Base-by-base conservation (phyloP, 1,284 basidiomycete genomes). In the Malassezia pachydermatis region DNA sequence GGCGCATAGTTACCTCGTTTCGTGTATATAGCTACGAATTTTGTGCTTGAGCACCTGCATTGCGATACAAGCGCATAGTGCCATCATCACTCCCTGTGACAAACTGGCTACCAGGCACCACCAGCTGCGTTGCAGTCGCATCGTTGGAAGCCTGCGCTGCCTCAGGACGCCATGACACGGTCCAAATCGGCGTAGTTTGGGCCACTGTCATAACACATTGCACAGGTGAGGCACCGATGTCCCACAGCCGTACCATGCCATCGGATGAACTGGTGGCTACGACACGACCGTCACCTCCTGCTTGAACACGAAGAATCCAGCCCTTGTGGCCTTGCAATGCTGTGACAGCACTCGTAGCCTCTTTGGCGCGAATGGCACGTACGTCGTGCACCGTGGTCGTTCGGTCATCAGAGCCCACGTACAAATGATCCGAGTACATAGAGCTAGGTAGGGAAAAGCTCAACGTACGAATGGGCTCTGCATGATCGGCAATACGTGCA, bases 261-360 rank as follows among this genome's bases (percentile, higher is more conserved):
- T 52, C 45, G 11, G 44, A 45, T 1, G 42, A 29, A 16, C 37
- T 45, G 14, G 50, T 47, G 25, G 50, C 50, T 10, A 52, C 39
- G 19, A 52, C 40, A 16, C 50, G 39, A 1, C 50, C 50, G 24
- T 47, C 43, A 3, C 39, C 50, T 19, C 44, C 36, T 8, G 50
- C 14, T 16, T 52, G 44, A 4, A 43, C 39, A 32, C 42, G 44
- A 7, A 52, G 41, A 13, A 47, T 24, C 50, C 50, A 52, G 25
- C 50, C 50, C 14, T 47, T 25, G 41, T 47, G 44, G 10, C 40
- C 50, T 17, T 52, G 50, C 16, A 52, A 36, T 10, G 40, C 28
- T 3, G 50, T 38, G 6, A 52, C 34, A 5, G 44, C 39, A 11
- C 23, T 27, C 1, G 22, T 23, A 28, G 17, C 20, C 25, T 25